A percentile compares a stretch with the other conserved stretches of the same genome.
Evolutionary conservation across 2,329 filamentous ascomycete species (phyloP).

Genomic region (Sarocladiaceae sp.): DNA sequence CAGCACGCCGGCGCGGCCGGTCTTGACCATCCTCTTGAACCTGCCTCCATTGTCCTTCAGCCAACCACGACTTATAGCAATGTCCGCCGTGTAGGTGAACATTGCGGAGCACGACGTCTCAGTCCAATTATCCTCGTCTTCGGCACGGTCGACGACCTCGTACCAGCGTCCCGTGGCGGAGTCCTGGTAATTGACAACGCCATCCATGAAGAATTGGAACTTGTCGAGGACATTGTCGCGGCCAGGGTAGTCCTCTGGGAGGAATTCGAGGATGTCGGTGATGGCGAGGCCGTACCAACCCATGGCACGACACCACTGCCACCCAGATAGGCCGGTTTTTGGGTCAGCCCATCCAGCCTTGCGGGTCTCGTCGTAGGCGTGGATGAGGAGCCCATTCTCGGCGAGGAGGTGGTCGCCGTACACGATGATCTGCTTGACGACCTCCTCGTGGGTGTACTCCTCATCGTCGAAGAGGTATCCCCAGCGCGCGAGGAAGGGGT

Average conservation of each 20-base stretch:
- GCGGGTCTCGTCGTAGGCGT: slow-evolving; percentile 10
- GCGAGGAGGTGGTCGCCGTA: slow-evolving; percentile 8
- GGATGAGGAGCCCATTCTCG: slow-evolving; percentile 8
- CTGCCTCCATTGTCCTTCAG: neutral
- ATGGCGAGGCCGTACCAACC: slow-evolving; percentile 11
- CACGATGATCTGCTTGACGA: slow-evolving; percentile 2
- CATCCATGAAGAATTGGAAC: slow-evolving; percentile 1
- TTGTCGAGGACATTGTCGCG: neutral
- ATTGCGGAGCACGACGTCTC: slow-evolving; percentile 11
- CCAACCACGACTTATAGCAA: slow-evolving; percentile 1
- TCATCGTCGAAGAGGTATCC: slow-evolving; percentile 7
- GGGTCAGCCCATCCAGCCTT: slow-evolving; percentile 9
- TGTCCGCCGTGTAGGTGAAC: slow-evolving; percentile 6
- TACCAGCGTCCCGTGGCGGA: slow-evolving; percentile 8
- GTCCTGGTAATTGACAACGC: slow-evolving; percentile 4
- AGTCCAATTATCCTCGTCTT: slow-evolving; percentile 9
- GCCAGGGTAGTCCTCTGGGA: slow-evolving; percentile 2
- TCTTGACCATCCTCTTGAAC: neutral
- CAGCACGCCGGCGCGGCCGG: slow-evolving; percentile 5
- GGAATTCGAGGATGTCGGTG: slow-evolving; percentile 7
- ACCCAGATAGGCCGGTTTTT: slow-evolving; percentile 4
- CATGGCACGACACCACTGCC: slow-evolving; percentile 11
- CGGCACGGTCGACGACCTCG: slow-evolving; percentile 9
- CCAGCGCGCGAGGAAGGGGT: slow-evolving; percentile 10
- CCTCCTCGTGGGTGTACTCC: slow-evolving; percentile 12